phyloP scores from a whole-genome alignment of 331 rosid species.

The Dryas integrifolia region DNA sequence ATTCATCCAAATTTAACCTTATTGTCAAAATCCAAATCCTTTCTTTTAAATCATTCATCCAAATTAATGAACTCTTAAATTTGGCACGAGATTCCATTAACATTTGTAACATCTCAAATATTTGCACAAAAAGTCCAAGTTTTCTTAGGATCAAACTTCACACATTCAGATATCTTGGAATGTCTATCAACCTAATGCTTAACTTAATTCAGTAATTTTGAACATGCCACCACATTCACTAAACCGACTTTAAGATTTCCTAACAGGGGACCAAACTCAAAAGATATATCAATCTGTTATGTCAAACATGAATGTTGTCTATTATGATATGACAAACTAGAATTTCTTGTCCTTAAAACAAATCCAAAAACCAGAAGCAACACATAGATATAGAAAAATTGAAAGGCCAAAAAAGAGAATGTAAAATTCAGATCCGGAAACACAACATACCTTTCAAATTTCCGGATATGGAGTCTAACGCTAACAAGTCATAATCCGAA shows the following conservation, averaged over 20 bases:
- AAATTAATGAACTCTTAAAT: not conserved
- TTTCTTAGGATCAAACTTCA: not conserved
- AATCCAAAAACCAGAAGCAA: not conserved
- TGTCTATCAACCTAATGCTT: not conserved
- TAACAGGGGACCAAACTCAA: not conserved
- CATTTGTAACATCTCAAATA: not conserved
- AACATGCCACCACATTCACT: not conserved
- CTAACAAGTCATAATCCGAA: conserved; percentile 86
- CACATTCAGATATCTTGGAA: not conserved
- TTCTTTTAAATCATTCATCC: not conserved
- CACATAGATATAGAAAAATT: not conserved
- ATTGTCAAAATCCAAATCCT: too few species aligned
- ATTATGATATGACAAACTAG: not conserved
- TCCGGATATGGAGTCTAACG: conserved; percentile 87
- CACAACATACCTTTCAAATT: conserved; percentile 17
- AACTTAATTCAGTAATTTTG: not conserved
- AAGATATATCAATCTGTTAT: not conserved
- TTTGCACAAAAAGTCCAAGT: not conserved
- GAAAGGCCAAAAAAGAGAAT: too few species aligned
- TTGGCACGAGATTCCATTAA: not conserved
- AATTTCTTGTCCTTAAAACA: not conserved
- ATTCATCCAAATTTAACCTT: too few species aligned
- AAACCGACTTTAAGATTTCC: not conserved
- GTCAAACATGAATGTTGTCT: not conserved
- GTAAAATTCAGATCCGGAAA: not conserved